phyloP scores from a whole-genome alignment of 371 early-diverging fungal species.

The Rhizopus microsporus region DNA sequence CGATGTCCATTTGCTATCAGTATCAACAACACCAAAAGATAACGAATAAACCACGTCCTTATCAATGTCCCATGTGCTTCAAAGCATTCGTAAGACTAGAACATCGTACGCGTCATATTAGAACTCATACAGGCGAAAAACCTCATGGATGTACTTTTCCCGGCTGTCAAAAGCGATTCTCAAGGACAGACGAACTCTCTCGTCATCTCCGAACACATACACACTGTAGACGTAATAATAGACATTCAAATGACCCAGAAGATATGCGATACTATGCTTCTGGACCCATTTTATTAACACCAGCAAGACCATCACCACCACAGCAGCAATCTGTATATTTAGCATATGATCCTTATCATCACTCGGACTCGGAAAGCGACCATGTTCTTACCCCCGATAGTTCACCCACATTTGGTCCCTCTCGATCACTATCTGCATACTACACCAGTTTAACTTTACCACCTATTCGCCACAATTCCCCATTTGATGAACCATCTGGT shows the following conservation, averaged over 20 bases:
- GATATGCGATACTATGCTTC: not conserved
- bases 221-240: conserved; percentile 5
- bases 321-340: not conserved
- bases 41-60: conserved; percentile 43
- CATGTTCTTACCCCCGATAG: conserved; percentile 18
- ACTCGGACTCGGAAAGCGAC: conserved; percentile 25
- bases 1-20: too few relatives aligned
- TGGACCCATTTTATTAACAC: not conserved
- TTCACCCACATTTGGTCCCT: conserved; percentile 16
- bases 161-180: conserved; percentile 78
- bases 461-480: conserved; percentile 16
- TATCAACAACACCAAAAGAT: conserved; percentile 3
- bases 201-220: conserved; percentile 71
- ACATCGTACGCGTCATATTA: conserved; percentile 77
- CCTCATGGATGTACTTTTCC: conserved; percentile 74
- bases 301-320: not conserved
- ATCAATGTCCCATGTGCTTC: conserved; percentile 58
- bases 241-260: not conserved
- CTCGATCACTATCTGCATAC: conserved; percentile 61
- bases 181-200: conserved; percentile 83
- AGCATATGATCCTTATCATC: not conserved
- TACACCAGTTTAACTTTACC: conserved; percentile 68
- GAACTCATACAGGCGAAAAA: conserved; percentile 88
- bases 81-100: conserved; percentile 66
- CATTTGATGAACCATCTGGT: conserved; percentile 17